Evolutionary conservation across 805 yeast species (phyloP).

Genomic region (Komagataella phaffii): DNA sequence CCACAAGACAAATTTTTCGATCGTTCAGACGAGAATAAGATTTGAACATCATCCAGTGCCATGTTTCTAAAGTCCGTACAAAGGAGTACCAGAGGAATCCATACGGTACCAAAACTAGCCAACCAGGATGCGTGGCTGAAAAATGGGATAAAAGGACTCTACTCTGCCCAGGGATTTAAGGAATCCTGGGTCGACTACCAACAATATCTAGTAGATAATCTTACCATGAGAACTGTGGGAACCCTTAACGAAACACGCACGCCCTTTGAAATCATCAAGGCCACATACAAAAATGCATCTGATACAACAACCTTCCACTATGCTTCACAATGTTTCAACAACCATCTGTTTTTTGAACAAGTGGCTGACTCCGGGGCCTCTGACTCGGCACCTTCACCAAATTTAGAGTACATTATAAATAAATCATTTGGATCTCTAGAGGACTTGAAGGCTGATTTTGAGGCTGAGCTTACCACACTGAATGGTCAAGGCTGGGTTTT

Average conservation of each 20-base stretch:
- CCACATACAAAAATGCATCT: constrained; percentile 53
- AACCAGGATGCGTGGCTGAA: constrained; percentile 22
- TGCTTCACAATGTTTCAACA: constrained; percentile 87
- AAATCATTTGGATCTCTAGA: constrained; percentile 30
- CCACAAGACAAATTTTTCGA: not conserved
- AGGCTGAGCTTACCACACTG: constrained; percentile 34
- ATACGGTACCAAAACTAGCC: constrained; percentile 48
- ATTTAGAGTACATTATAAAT: constrained; percentile 20
- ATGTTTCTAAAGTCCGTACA: not conserved
- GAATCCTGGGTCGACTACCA: constrained; percentile 80
- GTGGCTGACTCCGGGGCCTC: constrained; percentile 14
- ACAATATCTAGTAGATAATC: constrained; percentile 40
- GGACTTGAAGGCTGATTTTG: constrained; percentile 33
- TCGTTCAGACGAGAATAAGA: not conserved
- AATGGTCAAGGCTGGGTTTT: constrained; percentile 70
- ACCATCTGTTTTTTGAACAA: constrained; percentile 77
- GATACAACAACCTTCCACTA: constrained; percentile 65
- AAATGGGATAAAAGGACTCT: constrained; percentile 52
- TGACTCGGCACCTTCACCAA: constrained; percentile 1
- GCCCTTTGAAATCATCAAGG: constrained; percentile 57
- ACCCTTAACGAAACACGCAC: constrained; percentile 66
- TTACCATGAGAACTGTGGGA: constrained; percentile 57
- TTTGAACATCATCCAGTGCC: not conserved
- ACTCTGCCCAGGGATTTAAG: constrained; percentile 51
- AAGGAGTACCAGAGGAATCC: constrained; percentile 20